These are phyloP conservation scores for Aspergillus bombycis DNA, from an alignment of 2,329 filamentous ascomycete species.

Conservation along the genomic window DNA sequence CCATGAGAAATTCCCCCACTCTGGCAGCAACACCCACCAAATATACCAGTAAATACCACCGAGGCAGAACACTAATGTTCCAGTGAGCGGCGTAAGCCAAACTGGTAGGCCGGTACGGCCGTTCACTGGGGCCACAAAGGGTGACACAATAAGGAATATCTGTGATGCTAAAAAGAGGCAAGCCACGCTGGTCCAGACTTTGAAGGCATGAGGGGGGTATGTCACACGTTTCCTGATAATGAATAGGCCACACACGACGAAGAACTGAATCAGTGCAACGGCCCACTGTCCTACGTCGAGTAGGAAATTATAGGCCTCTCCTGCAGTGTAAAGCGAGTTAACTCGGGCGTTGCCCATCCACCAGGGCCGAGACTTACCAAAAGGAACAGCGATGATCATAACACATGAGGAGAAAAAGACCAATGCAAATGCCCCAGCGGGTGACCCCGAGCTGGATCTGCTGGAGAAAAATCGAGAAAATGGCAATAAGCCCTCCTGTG, in stretches of 20 bases:
- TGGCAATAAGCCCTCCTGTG: constrained; percentile 67
- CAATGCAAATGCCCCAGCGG: constrained; percentile 67
- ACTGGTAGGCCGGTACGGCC: constrained; percentile 54
- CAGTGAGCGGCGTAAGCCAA: constrained; percentile 53
- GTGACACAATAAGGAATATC: constrained; percentile 63
- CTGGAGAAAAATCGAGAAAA: constrained; percentile 66
- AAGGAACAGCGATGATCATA: constrained; percentile 68
- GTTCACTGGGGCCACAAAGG: constrained; percentile 52
- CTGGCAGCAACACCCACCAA: background rate
- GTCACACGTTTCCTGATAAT: constrained; percentile 44
- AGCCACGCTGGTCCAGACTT: constrained; percentile 36
- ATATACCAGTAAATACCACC: constrained; percentile 51
- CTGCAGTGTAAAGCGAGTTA: constrained; percentile 30
- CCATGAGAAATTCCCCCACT: background rate
- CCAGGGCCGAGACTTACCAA: constrained; percentile 28
- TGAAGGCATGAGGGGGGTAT: constrained; percentile 51
- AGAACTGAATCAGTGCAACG: constrained; percentile 33
- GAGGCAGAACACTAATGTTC: constrained; percentile 48
- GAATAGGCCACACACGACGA: constrained; percentile 33
- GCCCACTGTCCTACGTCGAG: constrained; percentile 39
- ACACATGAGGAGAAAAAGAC: constrained; percentile 52
- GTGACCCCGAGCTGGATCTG: constrained; percentile 64
- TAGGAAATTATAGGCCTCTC: constrained; percentile 34
- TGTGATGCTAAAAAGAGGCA: constrained; percentile 65
- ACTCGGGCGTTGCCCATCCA: background rate